phyloP scores from a whole-genome alignment of 2,329 filamentous ascomycete species.

The Bimuria novae-zelandiae region DNA sequence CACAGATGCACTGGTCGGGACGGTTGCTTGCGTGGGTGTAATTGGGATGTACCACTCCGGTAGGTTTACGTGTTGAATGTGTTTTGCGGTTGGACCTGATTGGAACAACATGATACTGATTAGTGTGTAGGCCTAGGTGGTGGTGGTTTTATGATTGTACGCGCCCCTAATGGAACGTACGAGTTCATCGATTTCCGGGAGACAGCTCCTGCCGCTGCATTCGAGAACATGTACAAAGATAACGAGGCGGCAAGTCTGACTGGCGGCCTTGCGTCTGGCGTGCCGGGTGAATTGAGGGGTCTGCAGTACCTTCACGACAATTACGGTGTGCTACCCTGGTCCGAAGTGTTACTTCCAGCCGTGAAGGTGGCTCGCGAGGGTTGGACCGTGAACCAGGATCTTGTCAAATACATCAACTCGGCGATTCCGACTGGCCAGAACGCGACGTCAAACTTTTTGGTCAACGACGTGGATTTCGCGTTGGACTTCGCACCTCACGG shows the following conservation, averaged over 20 bases:
- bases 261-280: constrained; percentile 70
- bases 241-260: constrained; percentile 69
- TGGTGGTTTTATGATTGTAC: constrained; percentile 86
- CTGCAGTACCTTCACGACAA: constrained; percentile 76
- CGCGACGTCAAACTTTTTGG: constrained; percentile 65
- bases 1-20: constrained; percentile 55
- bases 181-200: constrained; percentile 92
- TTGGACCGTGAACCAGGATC: constrained; percentile 72
- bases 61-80: constrained; percentile 17
- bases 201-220: constrained; percentile 79
- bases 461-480: constrained; percentile 78
- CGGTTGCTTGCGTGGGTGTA: constrained; percentile 54
- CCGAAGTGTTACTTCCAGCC: constrained; percentile 72
- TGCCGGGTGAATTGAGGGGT: constrained; percentile 78
- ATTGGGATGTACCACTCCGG: constrained; percentile 54
- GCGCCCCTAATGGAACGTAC: constrained; percentile 72
- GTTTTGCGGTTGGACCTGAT: neutral
- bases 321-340: constrained; percentile 63
- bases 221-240: constrained; percentile 81
- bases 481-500: constrained; percentile 88
- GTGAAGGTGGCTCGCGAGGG: constrained; percentile 65
- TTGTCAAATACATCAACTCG: constrained; percentile 72
- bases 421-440: constrained; percentile 42
- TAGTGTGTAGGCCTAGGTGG: constrained; percentile 71
- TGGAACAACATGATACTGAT: neutral